A percentile compares a stretch with the other conserved stretches of the same genome.
These are phyloP conservation scores for Sabuloglossum arenarium DNA, from an alignment of 495 filamentous ascomycete species.

Conservation along the genomic window DNA sequence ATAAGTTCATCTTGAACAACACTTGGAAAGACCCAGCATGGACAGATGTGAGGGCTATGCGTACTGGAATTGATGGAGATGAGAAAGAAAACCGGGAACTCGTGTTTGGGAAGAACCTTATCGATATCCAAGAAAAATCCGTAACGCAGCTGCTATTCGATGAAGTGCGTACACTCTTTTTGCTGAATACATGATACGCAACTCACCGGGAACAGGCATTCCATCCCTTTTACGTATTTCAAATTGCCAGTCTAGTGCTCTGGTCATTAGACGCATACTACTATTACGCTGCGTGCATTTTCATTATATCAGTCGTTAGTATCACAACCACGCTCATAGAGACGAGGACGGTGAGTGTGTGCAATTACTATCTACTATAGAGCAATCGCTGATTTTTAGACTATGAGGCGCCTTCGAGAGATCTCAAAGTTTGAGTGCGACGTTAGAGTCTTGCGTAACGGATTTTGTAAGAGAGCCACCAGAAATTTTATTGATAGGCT, in stretches of 20 bases:
- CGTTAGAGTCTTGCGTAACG: constrained; percentile 76
- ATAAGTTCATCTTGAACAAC: constrained; percentile 67
- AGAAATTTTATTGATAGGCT: not conserved
- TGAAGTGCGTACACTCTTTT: constrained; percentile 37
- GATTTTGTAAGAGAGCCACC: constrained; percentile 51
- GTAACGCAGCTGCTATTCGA: constrained; percentile 66
- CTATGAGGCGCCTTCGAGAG: constrained; percentile 76
- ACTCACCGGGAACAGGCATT: constrained; percentile 37
- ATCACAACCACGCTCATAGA: constrained; percentile 79
- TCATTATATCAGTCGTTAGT: constrained; percentile 80
- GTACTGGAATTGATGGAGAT: constrained; percentile 72
- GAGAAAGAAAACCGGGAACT: constrained; percentile 66
- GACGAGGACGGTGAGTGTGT: constrained; percentile 49
- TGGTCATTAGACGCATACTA: constrained; percentile 96
- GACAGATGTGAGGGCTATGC: constrained; percentile 54
- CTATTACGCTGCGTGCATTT: constrained; percentile 92
- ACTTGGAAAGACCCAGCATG: constrained; percentile 88
- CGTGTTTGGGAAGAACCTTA: constrained; percentile 73
- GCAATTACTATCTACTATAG: not conserved
- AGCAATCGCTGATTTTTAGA: constrained; percentile 25
- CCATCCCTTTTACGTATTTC: constrained; percentile 97
- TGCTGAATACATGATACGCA: not conserved
- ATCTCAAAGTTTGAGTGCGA: constrained; percentile 92
- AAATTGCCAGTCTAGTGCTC: constrained; percentile 80
- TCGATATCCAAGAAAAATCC: constrained; percentile 81